A percentile compares a stretch with the other conserved stretches of the same genome.
These are phyloP conservation scores for Pholiota microspora DNA, from an alignment of 768 basidiomycete genomes.

Conservation along the genomic window DNA sequence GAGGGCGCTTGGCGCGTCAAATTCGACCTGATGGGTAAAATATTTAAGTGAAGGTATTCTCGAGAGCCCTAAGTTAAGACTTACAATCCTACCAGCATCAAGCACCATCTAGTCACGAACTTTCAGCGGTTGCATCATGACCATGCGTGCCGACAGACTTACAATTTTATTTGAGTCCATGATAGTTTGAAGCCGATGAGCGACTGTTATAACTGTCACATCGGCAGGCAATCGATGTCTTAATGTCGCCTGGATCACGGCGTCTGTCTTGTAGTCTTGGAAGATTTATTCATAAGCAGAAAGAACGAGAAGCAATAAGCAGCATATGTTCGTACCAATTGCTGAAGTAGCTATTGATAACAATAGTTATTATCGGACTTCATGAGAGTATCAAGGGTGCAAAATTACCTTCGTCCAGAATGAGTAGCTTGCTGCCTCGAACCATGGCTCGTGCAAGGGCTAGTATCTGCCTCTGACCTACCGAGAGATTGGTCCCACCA, in stretches of 20 bases:
- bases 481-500: slow-evolving; percentile 71
- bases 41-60: not conserved
- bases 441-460: slow-evolving; percentile 64
- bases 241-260: slow-evolving; percentile 69
- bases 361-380: not conserved
- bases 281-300: not conserved
- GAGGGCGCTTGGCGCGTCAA: slow-evolving; percentile 16
- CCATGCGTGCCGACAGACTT: slow-evolving; percentile 14
- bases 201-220: slow-evolving; percentile 64
- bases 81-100: slow-evolving; percentile 53
- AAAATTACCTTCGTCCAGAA: slow-evolving; percentile 56
- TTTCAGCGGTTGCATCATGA: not conserved
- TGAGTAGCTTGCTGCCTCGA: slow-evolving; percentile 55
- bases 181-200: slow-evolving; percentile 67
- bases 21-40: slow-evolving; percentile 16
- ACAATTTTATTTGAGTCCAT: slow-evolving; percentile 63
- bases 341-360: slow-evolving; percentile 36
- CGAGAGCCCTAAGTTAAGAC: slow-evolving; percentile 3
- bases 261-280: slow-evolving; percentile 61
- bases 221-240: slow-evolving; percentile 62
- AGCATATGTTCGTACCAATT: slow-evolving; percentile 34
- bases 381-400: not conserved
- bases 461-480: slow-evolving; percentile 73
- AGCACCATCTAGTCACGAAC: slow-evolving; percentile 42
- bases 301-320: not conserved